These are phyloP conservation scores for Lachancea thermotolerans DNA, from an alignment of 805 yeast genomes.

Conservation along the genomic window DNA sequence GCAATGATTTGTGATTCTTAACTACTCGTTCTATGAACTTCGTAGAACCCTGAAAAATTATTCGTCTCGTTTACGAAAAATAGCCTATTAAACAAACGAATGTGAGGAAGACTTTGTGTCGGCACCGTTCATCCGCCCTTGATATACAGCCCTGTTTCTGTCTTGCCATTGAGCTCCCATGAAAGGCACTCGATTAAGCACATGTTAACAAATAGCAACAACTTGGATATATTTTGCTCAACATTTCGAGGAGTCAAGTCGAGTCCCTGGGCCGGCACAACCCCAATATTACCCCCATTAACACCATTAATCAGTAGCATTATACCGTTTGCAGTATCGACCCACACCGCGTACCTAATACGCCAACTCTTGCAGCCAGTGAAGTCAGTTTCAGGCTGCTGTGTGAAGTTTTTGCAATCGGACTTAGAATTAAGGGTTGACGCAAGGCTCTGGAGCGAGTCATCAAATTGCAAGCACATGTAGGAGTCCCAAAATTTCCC, in stretches of 20 bases:
- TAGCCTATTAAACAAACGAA: too few relatives aligned
- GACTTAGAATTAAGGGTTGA: background rate
- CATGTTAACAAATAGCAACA: slow-evolving; percentile 18
- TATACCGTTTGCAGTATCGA: slow-evolving; percentile 19
- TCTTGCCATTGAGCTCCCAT: background rate
- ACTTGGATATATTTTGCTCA: slow-evolving; percentile 10
- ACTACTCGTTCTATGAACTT: too few relatives aligned
- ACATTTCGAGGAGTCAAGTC: slow-evolving; percentile 6
- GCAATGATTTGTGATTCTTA: too few relatives aligned
- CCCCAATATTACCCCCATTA: slow-evolving; percentile 2
- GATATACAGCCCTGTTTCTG: background rate
- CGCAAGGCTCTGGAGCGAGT: slow-evolving; percentile 2
- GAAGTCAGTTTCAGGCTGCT: background rate
- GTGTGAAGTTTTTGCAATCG: background rate
- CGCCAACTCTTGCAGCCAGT: background rate
- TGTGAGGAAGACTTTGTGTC: too few relatives aligned
- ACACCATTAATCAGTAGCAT: slow-evolving; percentile 15
- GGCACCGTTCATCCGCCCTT: background rate
- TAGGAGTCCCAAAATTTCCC: slow-evolving; percentile 5
- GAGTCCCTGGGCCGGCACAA: slow-evolving; percentile 13
- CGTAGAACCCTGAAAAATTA: slow-evolving; percentile 1
- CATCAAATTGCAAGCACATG: slow-evolving; percentile 3
- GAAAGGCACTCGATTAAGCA: slow-evolving; percentile 17
- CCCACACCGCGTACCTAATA: slow-evolving; percentile 17
- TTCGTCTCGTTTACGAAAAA: slow-evolving; percentile 3